phyloP scores from a whole-genome alignment of 2,329 filamentous ascomycete genomes.

The Capronia americana region DNA sequence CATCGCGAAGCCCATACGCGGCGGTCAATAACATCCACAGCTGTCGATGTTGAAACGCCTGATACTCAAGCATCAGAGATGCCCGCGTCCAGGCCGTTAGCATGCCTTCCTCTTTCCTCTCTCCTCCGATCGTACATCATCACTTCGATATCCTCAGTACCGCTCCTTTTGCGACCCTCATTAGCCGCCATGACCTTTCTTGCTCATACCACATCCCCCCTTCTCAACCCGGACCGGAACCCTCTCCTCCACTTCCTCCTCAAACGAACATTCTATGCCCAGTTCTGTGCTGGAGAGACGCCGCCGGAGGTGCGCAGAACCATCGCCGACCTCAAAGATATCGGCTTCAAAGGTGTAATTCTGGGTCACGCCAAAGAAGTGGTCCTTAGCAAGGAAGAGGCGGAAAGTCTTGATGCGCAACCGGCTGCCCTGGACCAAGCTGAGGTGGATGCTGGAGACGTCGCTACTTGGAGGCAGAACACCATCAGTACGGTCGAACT shows the following conservation, averaged over 20 bases:
- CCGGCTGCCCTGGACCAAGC: slow-evolving; percentile 26
- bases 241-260: slow-evolving; percentile 71
- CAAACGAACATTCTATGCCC: slow-evolving; percentile 84
- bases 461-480: slow-evolving; percentile 71
- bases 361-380: slow-evolving; percentile 84
- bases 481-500: slow-evolving; percentile 72
- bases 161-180: slow-evolving; percentile 70
- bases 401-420: slow-evolving; percentile 33
- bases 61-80: slow-evolving; percentile 13
- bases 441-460: slow-evolving; percentile 39
- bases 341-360: slow-evolving; percentile 84
- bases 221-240: slow-evolving; percentile 79
- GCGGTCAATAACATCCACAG: slow-evolving; percentile 34
- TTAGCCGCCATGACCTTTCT: slow-evolving; percentile 71
- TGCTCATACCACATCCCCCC: slow-evolving; percentile 69
- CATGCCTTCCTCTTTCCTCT: slow-evolving; percentile 36
- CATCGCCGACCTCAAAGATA: slow-evolving; percentile 68
- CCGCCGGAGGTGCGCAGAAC: slow-evolving; percentile 70
- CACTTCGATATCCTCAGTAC: slow-evolving; percentile 39
- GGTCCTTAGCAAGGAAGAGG: slow-evolving; percentile 61
- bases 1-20: slow-evolving; percentile 32
- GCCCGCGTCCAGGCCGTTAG: slow-evolving; percentile 31
- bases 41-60: slow-evolving; percentile 11
- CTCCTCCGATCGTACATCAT: slow-evolving; percentile 39
- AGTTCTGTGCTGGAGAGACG: slow-evolving; percentile 87